Evolutionary conservation across 2,329 filamentous ascomycete genomes (phyloP), one percentile per base, ranked within the genome.

Genomic region (Alternaria infectoria): DNA sequence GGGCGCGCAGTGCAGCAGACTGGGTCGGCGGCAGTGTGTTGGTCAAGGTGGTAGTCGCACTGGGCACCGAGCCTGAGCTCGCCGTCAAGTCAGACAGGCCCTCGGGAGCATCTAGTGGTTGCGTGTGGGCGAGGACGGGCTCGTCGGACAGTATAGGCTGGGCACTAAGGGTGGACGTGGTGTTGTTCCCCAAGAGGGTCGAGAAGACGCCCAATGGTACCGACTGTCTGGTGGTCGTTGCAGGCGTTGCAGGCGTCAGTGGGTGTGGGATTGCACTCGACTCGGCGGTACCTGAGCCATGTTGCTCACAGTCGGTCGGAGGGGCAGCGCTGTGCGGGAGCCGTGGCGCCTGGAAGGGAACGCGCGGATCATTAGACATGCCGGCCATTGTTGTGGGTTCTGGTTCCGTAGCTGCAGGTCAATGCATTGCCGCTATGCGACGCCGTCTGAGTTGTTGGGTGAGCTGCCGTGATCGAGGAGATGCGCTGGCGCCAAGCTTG

Each of bases 401-500:
- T 73, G 68, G 62, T 73, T 72, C 69, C 75, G 72, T 73, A 72
- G 71, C 74, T 77, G 74, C 75, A 77, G 69, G 72, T 76, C 74
- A 75, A 74, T 79, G 77, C 77, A 79, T 78, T 79, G 77, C 64
- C 71, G 73, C 71, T 74, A 74, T 72, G 70, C 73, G 69, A 67
- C 69, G 67, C 69, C 57, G 72, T 74, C 68, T 70, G 72, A 72
- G 69, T 69, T 71, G 74, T 74, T 74, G 65, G 70, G 72, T 73
- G 71, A 75, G 72, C 74, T 76, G 76, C 72, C 54, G 74, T 76
- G 74, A 71, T 74, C 69, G 71, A 70, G 70, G 63, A 59, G 68
- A 75, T 77, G 74, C 69, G 76, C 67, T 78, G 74, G 72, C 75
- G 57, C 69, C 58, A 62, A 28, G 45, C 68, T 70, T 73, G 74